Evolutionary conservation across 2,329 filamentous ascomycete genomes (phyloP).

Genomic region (Exophiala xenobiotica): DNA sequence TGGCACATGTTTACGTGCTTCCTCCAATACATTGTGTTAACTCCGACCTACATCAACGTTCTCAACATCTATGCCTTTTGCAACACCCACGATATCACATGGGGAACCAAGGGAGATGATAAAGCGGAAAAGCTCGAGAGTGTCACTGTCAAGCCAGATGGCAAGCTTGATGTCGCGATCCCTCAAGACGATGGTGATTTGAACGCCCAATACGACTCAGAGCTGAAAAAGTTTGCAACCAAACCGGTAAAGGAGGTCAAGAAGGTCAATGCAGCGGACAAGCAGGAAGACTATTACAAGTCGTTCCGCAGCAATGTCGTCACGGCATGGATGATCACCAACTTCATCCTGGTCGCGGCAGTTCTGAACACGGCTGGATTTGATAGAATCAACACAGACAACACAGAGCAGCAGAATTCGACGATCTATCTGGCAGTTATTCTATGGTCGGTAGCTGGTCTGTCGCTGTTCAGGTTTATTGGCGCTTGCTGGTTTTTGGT

Average conservation of each 20-base stretch:
- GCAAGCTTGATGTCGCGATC: constrained; percentile 86
- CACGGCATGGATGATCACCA: constrained; percentile 93
- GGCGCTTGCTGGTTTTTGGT: constrained; percentile 92
- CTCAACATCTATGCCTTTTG: constrained; percentile 99
- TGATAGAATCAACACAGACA: constrained; percentile 57
- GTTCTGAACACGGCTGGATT: constrained; percentile 85
- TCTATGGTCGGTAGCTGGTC: constrained; percentile 80
- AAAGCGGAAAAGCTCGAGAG: constrained; percentile 87
- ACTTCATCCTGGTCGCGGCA: constrained; percentile 81
- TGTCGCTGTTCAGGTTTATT: constrained; percentile 83
- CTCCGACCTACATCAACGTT: constrained; percentile 96
- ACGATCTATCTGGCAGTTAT: constrained; percentile 85
- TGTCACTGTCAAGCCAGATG: constrained; percentile 86
- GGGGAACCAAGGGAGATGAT: constrained; percentile 97
- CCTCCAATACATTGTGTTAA: constrained; percentile 89
- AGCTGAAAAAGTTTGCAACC: constrained; percentile 68
- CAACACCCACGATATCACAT: constrained; percentile 96
- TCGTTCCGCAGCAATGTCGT: constrained; percentile 92
- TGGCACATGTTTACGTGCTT: constrained; percentile 99
- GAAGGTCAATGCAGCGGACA: constrained; percentile 59
- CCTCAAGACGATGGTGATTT: constrained; percentile 90
- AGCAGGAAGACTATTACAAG: constrained; percentile 97
- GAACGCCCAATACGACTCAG: constrained; percentile 89
- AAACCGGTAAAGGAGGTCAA: constrained; percentile 71
- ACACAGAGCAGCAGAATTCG: constrained; percentile 52